These are phyloP conservation scores for Kuraishia floccosa DNA, from an alignment of 805 yeast genomes.

Conservation along the genomic window DNA sequence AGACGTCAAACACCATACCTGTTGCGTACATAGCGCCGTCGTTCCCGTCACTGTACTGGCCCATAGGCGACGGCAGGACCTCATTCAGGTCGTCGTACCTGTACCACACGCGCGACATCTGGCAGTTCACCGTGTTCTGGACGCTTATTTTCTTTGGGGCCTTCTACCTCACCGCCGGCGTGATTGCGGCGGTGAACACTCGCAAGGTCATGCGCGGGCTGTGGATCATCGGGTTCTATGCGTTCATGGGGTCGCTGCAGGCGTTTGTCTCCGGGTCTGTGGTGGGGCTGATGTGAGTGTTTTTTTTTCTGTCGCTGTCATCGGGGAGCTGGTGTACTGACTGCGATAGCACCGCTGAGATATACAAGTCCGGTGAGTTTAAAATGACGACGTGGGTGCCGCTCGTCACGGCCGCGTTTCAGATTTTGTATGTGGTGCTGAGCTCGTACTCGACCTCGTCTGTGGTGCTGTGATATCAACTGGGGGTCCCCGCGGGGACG, in stretches of 20 bases:
- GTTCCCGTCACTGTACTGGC: constrained; percentile 80
- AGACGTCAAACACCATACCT: constrained; percentile 44
- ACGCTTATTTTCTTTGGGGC: constrained; percentile 53
- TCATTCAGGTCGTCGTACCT: constrained; percentile 41
- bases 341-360: constrained; percentile 37
- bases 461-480: constrained; percentile 24
- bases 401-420: constrained; percentile 64
- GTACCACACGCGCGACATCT: constrained; percentile 61
- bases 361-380: constrained; percentile 71
- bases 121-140: constrained; percentile 82
- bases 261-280: constrained; percentile 68
- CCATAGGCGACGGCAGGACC: constrained; percentile 23
- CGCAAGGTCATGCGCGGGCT: constrained; percentile 25
- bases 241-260: constrained; percentile 44
- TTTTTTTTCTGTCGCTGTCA: background rate
- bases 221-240: constrained; percentile 33
- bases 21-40: constrained; percentile 70
- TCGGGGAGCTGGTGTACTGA: constrained; percentile 1
- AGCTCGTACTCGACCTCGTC: constrained; percentile 53
- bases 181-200: constrained; percentile 42
- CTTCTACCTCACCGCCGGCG: constrained; percentile 55
- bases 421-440: constrained; percentile 54
- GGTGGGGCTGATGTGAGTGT: constrained; percentile 48
- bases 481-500: no score
- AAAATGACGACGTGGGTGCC: constrained; percentile 96